A percentile compares a stretch with the other conserved stretches of the same genome.
Conservation (phyloP, 345 rosid species). For the Psidium friedrichsthalianum region DNA sequence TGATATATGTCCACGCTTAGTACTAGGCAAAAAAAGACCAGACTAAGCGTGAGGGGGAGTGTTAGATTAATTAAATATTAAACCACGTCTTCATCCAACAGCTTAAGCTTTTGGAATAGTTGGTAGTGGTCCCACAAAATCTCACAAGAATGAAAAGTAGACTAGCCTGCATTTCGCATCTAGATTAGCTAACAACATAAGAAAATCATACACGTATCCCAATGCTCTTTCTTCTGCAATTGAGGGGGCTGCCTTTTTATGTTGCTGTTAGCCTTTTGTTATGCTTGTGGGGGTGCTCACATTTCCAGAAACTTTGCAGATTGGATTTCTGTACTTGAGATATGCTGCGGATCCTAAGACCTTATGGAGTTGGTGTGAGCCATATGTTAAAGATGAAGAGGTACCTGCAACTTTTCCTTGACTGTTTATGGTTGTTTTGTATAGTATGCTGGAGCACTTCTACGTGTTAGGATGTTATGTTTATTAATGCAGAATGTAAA, state of each 20-base stretch:
- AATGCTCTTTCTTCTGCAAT: background rate
- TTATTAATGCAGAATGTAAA: background rate
- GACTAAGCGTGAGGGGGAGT: too few relatives aligned
- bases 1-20: too few relatives aligned
- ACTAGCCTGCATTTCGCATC: background rate
- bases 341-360: slow-evolving; percentile 94
- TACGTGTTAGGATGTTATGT: background rate
- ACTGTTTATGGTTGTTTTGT: background rate
- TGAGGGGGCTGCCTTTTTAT: background rate
- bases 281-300: background rate
- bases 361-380: slow-evolving; percentile 90
- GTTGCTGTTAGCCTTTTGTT: background rate
- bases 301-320: slow-evolving; percentile 30
- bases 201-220: background rate
- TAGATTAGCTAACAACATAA: background rate
- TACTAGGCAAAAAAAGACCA: too few relatives aligned
- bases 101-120: too few relatives aligned
- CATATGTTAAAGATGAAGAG: slow-evolving; percentile 87
- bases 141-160: background rate
- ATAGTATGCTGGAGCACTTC: background rate
- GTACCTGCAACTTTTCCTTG: slow-evolving; percentile 17
- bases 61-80: too few relatives aligned
- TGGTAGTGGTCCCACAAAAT: too few relatives aligned
- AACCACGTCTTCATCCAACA: too few relatives aligned
- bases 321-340: slow-evolving; percentile 93